Percentiles rank a stretch among this genome's conserved stretches.
These are phyloP conservation scores for Bidens hawaiensis DNA, from an alignment of 140 eudicot species.

Conservation along the genomic window DNA sequence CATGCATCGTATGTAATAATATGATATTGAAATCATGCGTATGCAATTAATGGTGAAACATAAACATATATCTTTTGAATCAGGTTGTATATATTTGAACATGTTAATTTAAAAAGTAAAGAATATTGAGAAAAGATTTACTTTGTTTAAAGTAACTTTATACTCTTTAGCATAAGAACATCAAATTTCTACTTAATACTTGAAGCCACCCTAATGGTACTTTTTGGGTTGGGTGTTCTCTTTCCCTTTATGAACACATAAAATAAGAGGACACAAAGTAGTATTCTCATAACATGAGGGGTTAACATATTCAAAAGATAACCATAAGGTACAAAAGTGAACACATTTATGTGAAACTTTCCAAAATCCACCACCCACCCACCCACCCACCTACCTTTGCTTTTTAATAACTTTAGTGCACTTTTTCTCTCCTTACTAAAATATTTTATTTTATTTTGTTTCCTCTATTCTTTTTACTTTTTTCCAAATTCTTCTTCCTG, in stretches of 20 bases:
- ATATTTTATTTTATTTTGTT: slow-evolving; percentile 15
- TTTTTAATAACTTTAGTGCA: slow-evolving; percentile 33
- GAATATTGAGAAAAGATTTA: too few species aligned
- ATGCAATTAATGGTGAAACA: too few species aligned
- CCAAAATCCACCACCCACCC: slow-evolving; percentile 35
- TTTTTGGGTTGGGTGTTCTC: background rate
- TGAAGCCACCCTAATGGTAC: background rate
- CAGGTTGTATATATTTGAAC: too few species aligned
- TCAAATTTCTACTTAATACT: too few species aligned
- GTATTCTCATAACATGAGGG: background rate
- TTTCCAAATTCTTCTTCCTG: slow-evolving; percentile 14
- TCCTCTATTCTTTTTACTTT: slow-evolving; percentile 17
- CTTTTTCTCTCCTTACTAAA: slow-evolving; percentile 29
- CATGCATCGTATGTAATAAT: too few species aligned
- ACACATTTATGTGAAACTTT: slow-evolving; percentile 5
- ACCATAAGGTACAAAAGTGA: background rate
- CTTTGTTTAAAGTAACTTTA: background rate
- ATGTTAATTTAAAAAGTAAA: too few species aligned
- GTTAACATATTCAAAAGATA: background rate
- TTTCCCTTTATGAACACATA: background rate
- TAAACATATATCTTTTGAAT: too few species aligned
- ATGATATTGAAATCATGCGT: too few species aligned
- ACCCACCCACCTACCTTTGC: slow-evolving; percentile 39
- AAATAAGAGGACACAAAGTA: background rate
- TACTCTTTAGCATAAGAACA: too few species aligned